Conservation (phyloP, 371 early-diverging fungal genomes). For the Syncephalis plumigaleata region DNA sequence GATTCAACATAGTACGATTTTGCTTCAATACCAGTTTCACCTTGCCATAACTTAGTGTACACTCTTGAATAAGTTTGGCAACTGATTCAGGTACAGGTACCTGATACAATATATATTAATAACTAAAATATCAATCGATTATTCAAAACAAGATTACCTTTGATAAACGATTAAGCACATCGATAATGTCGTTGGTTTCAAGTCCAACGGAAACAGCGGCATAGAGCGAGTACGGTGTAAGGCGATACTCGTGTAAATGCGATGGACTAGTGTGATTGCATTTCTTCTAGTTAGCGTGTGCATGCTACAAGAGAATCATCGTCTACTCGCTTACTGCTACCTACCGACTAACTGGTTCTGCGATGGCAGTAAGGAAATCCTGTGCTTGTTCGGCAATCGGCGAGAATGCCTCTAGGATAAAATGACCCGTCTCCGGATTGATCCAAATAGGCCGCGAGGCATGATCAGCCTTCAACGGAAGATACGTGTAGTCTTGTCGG, state of each 20-base stretch:
- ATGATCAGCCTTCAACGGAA: slow-evolving; percentile 80
- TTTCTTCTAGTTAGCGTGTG: too few species aligned
- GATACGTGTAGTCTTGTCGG: not conserved
- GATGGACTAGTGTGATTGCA: too few species aligned
- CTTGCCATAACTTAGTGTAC: slow-evolving; percentile 92
- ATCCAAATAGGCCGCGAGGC: slow-evolving; percentile 90
- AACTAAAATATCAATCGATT: too few species aligned
- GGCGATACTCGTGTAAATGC: slow-evolving; percentile 94
- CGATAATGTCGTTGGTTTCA: slow-evolving; percentile 89
- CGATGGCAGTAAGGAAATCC: slow-evolving; percentile 97
- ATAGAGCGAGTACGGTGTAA: slow-evolving; percentile 96
- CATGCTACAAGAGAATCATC: not conserved
- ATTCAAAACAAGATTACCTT: slow-evolving; percentile 33
- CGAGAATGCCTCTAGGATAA: slow-evolving; percentile 94
- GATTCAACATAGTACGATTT: slow-evolving; percentile 90
- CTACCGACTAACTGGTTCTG: slow-evolving; percentile 92
- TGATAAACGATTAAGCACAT: slow-evolving; percentile 81
- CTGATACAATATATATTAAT: slow-evolving; percentile 4
- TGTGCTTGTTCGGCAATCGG: slow-evolving; percentile 89
- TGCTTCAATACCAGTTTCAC: slow-evolving; percentile 94
- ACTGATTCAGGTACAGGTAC: slow-evolving; percentile 74
- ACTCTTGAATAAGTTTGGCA: slow-evolving; percentile 70
- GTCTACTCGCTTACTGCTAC: not conserved
- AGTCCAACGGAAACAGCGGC: slow-evolving; percentile 99
- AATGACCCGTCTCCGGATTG: slow-evolving; percentile 74